phyloP scores from a whole-genome alignment of 805 yeast species.

The Monosporozyma solicola region DNA sequence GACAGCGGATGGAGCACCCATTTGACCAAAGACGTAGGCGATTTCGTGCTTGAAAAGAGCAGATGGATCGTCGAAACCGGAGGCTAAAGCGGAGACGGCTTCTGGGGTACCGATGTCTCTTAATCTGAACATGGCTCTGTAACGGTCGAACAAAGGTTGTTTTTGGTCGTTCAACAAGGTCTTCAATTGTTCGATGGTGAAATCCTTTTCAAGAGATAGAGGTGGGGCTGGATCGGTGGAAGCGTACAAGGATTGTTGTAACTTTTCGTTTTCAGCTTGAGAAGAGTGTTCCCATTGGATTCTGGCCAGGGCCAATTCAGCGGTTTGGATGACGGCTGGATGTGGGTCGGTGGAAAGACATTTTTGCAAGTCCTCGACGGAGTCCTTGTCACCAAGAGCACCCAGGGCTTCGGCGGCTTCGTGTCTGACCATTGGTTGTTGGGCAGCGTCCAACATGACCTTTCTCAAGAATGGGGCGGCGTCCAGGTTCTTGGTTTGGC shows the following conservation, averaged over 20 bases:
- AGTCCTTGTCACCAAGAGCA: slow-evolving; percentile 77
- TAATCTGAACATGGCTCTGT: slow-evolving; percentile 96
- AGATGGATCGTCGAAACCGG: slow-evolving; percentile 82
- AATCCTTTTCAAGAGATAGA: slow-evolving; percentile 52
- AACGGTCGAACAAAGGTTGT: slow-evolving; percentile 81
- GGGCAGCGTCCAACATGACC: slow-evolving; percentile 57
- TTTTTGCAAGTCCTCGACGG: slow-evolving; percentile 55
- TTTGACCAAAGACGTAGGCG: slow-evolving; percentile 96
- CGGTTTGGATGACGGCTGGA: slow-evolving; percentile 89
- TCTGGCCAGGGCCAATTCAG: slow-evolving; percentile 93
- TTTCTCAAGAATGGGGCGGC: slow-evolving; percentile 70
- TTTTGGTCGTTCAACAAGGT: slow-evolving; percentile 63
- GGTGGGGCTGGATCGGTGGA: slow-evolving; percentile 99
- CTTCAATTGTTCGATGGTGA: slow-evolving; percentile 58
- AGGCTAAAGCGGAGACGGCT: slow-evolving; percentile 84
- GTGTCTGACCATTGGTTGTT: slow-evolving; percentile 95
- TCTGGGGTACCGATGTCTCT: slow-evolving; percentile 92
- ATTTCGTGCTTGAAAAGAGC: slow-evolving; percentile 96
- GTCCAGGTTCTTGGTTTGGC: slow-evolving; percentile 79
- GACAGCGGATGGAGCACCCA: slow-evolving; percentile 86
- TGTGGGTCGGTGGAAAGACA: slow-evolving; percentile 67
- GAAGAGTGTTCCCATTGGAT: slow-evolving; percentile 85
- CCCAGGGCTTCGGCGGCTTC: slow-evolving; percentile 99
- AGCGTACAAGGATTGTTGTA: slow-evolving; percentile 68
- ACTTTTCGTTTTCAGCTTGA: slow-evolving; percentile 45